A percentile compares a stretch with the other conserved stretches of the same genome.
These are phyloP conservation scores for Arxiozyma slooffiae DNA, from an alignment of 1,139 yeast species.

Conservation along the genomic window DNA sequence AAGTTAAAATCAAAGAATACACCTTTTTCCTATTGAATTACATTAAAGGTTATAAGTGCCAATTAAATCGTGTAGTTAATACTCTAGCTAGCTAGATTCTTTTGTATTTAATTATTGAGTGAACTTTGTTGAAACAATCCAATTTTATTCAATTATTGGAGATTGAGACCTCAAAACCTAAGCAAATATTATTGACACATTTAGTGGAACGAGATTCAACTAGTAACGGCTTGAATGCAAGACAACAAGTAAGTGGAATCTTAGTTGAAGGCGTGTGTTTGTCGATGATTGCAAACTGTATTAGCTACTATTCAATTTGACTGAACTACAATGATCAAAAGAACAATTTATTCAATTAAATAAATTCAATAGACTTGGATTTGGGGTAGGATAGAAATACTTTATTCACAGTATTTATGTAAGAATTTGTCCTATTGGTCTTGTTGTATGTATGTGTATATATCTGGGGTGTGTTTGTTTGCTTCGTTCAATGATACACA, in stretches of 20 bases:
- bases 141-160: constrained; percentile 77
- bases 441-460: too few species aligned
- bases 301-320: constrained; percentile 62
- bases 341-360: constrained; percentile 74
- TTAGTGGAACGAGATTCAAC: constrained; percentile 17
- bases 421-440: constrained; percentile 1
- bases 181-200: constrained; percentile 20
- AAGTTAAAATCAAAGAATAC: constrained; percentile 75
- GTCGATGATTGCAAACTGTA: constrained; percentile 33
- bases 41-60: constrained; percentile 93
- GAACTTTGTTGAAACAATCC: constrained; percentile 63
- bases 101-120: constrained; percentile 59
- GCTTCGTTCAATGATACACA: background rate
- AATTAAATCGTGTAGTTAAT: constrained; percentile 86
- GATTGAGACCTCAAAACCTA: constrained; percentile 40
- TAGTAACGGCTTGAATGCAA: constrained; percentile 15
- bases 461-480: background rate
- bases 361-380: constrained; percentile 60
- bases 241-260: constrained; percentile 10
- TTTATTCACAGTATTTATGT: constrained; percentile 61
- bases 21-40: constrained; percentile 79
- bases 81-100: constrained; percentile 71
- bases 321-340: constrained; percentile 74
- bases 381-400: constrained; percentile 52
- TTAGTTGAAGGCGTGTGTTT: constrained; percentile 29